Base-by-base conservation (phyloP, 805 yeast species). In the Alloascoidea africana region DNA sequence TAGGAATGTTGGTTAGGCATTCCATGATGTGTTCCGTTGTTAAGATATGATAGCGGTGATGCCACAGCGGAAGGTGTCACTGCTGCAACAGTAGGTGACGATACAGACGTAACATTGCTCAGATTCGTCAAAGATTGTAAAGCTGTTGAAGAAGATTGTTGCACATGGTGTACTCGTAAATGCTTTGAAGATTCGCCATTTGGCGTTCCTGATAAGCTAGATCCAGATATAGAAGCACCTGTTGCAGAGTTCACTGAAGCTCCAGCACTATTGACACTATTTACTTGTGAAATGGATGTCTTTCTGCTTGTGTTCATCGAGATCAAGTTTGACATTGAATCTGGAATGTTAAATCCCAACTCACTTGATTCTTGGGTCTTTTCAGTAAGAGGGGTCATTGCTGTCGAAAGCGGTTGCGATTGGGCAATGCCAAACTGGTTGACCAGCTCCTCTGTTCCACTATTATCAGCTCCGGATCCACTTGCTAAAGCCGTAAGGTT, bases 151-250 rank as follows among this genome's bases (percentile, higher is more conserved):
- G 32, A 16, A 38, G 36, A 8, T 37, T 36, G 13, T 35, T 36
- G 19, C 38, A 45, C 11, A 46, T 43, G 4, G 50, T 36, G 17
- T 35, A 36, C 18, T 32, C 36, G 16, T 38, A 33, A 18, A 8
- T 23, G 8, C 30, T 23, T n/a, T 8, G 8, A 8, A n/a, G 13
- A 8, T 23, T 8, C n/a, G 8, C 30, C 30, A 23, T 23, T 23
- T 8, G 30, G 8, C 8, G 30, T 23, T 23, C 13, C 8, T 23
- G 30, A n/a, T n/a, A 23, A 23, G 8, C 13, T 23, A n/a, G 13
- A 8, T 23, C 13, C 13, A 23, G n/a, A 8, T 8, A 8, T 23
- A 23, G 8, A 8, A 8, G n/a, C 13, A 8, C 30, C 30, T 8
- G 30, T 23, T 8, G 13, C n/a, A 8, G 30, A 23, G 8, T n/a